Percentiles rank a stretch among this genome's conserved stretches.
Conservation (phyloP, 345 rosid genomes). For the Sisymbrium irio region DNA sequence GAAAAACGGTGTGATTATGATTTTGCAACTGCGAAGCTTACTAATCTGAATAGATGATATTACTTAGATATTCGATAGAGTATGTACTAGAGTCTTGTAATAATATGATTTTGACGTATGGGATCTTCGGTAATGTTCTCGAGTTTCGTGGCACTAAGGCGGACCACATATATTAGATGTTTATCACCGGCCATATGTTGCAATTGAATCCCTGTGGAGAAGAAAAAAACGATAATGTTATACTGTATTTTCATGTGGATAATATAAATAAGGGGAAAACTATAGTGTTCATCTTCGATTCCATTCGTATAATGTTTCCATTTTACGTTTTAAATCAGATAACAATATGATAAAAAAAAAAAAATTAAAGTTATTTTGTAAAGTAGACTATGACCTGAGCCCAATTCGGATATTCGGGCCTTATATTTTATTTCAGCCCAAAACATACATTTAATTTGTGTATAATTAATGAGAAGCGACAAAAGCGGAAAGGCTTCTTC, state of each 20-base stretch:
- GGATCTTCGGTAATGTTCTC: constrained; percentile 21
- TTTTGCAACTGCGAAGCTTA: neutral
- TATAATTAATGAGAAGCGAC: neutral
- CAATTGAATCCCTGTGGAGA: neutral
- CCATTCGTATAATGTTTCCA: no score
- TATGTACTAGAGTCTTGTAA: neutral
- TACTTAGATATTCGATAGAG: neutral
- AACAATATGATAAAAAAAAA: no score
- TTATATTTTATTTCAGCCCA: neutral
- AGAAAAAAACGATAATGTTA: neutral
- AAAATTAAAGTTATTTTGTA: neutral
- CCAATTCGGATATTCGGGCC: neutral
- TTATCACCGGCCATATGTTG: neutral
- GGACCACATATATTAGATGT: neutral
- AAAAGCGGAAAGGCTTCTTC: neutral
- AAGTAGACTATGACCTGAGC: neutral
- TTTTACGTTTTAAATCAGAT: neutral
- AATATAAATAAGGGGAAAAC: neutral
- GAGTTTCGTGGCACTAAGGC: neutral
- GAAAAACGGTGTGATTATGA: neutral
- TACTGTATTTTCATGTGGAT: neutral
- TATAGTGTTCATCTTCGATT: neutral
- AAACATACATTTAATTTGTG: neutral
- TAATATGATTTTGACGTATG: neutral
- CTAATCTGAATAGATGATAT: neutral